Evolutionary conservation across 2,329 filamentous ascomycete species (phyloP), one percentile per base, ranked within the genome.

Genomic region (Paecilomyces dactylethromorphus): DNA sequence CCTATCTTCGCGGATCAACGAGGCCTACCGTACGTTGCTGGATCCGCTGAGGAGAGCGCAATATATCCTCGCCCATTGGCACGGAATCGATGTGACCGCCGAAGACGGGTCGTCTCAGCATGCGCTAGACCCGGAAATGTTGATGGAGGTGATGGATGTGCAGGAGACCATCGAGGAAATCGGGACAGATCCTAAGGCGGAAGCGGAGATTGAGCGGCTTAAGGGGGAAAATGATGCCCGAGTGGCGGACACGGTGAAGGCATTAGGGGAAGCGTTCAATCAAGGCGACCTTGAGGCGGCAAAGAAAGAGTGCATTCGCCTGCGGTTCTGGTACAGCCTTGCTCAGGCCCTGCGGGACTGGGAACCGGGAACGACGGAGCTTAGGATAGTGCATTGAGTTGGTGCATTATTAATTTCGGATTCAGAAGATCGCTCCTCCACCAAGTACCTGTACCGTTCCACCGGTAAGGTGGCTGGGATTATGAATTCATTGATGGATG

Each of bases 281-380:
- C 67, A 73, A 8, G 89, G 88, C 54, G 84, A 93, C 69, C 70
- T 90, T 45, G 81, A 86, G 49, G 75, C 62, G 8, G 93, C 92
- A 15, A 86, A 83, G 75, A 75, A 71, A 61, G 91, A 95, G 81
- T 87, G 87, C 53, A 86, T 96, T 1, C 81, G 84, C 72, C 75
- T 97, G 77, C 81, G 91, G 72, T 97, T 97, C 78, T 97, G 93
- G 93, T 83, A 89, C 58, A 96, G 92, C 75, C 87, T 97, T 61
- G 83, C 86, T 62, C 89, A 95, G 74, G 89, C 87, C 53, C 78
- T 97, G 68, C 80, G 88, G 70, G 84, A 87, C 62, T 97, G 93
- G 92, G 91, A 96, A 80, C 85, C 81, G 67, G 92, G 91, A 4
- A 88, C 85, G 77, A 72, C 67, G 33, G 70, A 81, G 63, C 80